Evolutionary conservation across 805 yeast species (phyloP), one percentile per base, ranked within the genome.

Genomic region (Pichia scutulata): DNA sequence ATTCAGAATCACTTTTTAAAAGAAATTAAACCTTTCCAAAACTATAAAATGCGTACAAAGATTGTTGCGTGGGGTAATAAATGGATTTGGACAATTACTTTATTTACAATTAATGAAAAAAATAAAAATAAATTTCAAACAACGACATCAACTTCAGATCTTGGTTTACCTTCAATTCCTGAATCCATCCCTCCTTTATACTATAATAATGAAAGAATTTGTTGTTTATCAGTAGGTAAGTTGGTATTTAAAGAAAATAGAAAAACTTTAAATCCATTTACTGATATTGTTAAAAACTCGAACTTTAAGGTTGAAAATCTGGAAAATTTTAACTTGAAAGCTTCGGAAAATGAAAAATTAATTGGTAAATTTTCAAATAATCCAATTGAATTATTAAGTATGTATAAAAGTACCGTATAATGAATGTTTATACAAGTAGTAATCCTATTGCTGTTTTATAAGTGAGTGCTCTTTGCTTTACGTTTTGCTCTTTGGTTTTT

Each of bases 11-110:
- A 77, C 25, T 90, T 87, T 68, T 74, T 82, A 54, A 78, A 75
- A 55, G 96, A 90, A 60, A 80, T 92, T 62, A 76, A 69, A 58
- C 84, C 92, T 1, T 86, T 82, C 60, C 77, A 76, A 49, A 57
- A 59, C 24, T 90, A 82, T 62, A 55, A 68, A 3, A 72, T 90
- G 22, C 70, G 71, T 36, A 75, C 85, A 3, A 70, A 79, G 39
- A 74, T 90, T 19, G 63, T 86, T 7, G 84, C 92, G 8, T 89
- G 96, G 96, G 93, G 87, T 67, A 72, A 77, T 33, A 90, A 89
- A 65, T 89, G 97, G 96, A 59, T 90, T 14, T 89, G 81, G 61
- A 76, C 87, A 13, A 55, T 85, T 23, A 78, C 85, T 41, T 75
- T 78, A 58, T 88, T 89, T 60, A 76, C 74, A 13, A 69, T 73